Evolutionary conservation across 2,329 filamentous ascomycete species (phyloP).

Genomic region (Aspergillus proliferans): DNA sequence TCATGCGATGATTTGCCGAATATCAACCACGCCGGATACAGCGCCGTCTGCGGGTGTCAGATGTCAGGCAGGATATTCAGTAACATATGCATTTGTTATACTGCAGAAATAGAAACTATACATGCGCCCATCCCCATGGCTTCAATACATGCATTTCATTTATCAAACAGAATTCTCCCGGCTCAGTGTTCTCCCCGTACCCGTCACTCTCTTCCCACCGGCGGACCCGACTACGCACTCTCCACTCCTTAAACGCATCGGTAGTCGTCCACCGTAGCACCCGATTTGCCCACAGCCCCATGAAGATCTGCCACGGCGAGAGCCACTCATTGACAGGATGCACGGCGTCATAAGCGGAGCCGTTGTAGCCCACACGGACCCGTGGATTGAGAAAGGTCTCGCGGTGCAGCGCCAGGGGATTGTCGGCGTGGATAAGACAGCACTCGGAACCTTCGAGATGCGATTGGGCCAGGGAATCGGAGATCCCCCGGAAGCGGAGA

Average conservation of each 20-base stretch:
- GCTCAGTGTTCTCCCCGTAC: constrained; percentile 25
- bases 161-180: constrained; percentile 49
- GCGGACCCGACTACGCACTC: not conserved
- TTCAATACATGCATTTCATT: constrained; percentile 41
- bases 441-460: constrained; percentile 56
- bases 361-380: constrained; percentile 61
- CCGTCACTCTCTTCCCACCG: constrained; percentile 3
- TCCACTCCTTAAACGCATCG: not conserved
- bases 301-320: not conserved
- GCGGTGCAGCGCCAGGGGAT: constrained; percentile 42
- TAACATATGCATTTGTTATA: too few relatives aligned
- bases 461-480: constrained; percentile 45
- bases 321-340: constrained; percentile 3
- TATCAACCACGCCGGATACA: not conserved
- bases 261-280: not conserved
- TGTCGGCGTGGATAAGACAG: constrained; percentile 63
- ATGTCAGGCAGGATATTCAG: too few relatives aligned
- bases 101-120: not conserved
- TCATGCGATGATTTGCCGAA: not conserved
- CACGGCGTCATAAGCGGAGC: constrained; percentile 47
- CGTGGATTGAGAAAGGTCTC: constrained; percentile 65
- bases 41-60: too few relatives aligned
- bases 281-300: not conserved
- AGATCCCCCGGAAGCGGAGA: constrained; percentile 46
- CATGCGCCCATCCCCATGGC: constrained; percentile 10